Evolutionary conservation across 2,329 filamentous ascomycete species (phyloP).

Genomic region (Colletotrichum kahawae): DNA sequence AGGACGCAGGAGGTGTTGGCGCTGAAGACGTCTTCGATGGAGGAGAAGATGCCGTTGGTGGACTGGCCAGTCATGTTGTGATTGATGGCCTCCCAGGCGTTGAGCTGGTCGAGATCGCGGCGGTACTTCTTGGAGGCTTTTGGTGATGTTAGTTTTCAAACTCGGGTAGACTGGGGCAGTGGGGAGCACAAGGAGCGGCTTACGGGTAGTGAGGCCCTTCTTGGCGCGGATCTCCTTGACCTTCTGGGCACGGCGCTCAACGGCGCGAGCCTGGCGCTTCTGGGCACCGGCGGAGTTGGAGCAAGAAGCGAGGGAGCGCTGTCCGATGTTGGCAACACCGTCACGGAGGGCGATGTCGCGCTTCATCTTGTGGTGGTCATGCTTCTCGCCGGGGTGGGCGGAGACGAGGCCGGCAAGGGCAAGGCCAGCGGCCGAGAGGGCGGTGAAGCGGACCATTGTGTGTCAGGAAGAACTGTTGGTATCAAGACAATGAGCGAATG

Average conservation of each 20-base stretch:
- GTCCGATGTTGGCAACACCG: slow-evolving; percentile 31
- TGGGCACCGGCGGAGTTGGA: slow-evolving; percentile 41
- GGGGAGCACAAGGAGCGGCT: not conserved
- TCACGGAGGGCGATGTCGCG: slow-evolving; percentile 38
- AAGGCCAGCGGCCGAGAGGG: slow-evolving; percentile 8
- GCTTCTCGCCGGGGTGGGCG: slow-evolving; percentile 38
- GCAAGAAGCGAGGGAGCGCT: slow-evolving; percentile 44
- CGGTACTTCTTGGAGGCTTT: slow-evolving; percentile 35
- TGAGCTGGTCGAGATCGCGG: slow-evolving; percentile 34
- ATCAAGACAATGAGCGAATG: not conserved
- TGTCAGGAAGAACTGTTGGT: not conserved
- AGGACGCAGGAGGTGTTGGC: slow-evolving; percentile 10
- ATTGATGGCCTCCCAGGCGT: slow-evolving; percentile 37
- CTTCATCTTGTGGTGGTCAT: slow-evolving; percentile 33
- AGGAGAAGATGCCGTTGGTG: slow-evolving; percentile 34
- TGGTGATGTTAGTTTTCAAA: slow-evolving; percentile 26
- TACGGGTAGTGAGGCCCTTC: slow-evolving; percentile 18
- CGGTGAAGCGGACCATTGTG: slow-evolving; percentile 8
- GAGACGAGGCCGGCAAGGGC: slow-evolving; percentile 27
- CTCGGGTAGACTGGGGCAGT: accelerated
- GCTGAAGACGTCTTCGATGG: slow-evolving; percentile 30
- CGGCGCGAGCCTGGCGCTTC: slow-evolving; percentile 42
- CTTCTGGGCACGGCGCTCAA: slow-evolving; percentile 43
- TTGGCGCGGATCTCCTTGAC: slow-evolving; percentile 43
- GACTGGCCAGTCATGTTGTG: slow-evolving; percentile 35